Evolutionary conservation across 495 filamentous ascomycete species (phyloP).

Genomic region (Penicillium riverlandense): DNA sequence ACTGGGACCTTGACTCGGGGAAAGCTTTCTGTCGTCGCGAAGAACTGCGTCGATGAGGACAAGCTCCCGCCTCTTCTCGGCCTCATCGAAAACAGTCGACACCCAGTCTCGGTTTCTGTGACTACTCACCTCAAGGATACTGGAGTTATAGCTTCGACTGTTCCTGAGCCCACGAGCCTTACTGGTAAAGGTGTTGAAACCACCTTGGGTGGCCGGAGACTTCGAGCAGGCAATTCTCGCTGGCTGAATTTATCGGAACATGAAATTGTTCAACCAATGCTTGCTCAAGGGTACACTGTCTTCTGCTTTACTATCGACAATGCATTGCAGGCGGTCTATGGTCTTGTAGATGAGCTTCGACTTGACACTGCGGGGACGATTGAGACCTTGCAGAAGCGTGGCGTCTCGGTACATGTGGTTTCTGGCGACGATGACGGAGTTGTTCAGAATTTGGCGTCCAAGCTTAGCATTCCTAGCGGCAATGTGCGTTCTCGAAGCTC

Average conservation of each 20-base stretch:
- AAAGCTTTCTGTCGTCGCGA: conserved; percentile 41
- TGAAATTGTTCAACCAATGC: too few relatives aligned
- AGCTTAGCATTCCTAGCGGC: too few relatives aligned
- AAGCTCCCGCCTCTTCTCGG: conserved; percentile 30
- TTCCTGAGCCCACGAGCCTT: conserved; percentile 39
- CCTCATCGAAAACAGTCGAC: conserved; percentile 47
- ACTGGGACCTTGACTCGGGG: conserved; percentile 71
- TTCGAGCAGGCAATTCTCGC: conserved; percentile 56
- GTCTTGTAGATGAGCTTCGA: too few relatives aligned
- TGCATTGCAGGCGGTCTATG: too few relatives aligned
- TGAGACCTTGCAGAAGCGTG: too few relatives aligned
- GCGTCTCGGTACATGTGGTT: too few relatives aligned
- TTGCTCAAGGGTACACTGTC: conserved; percentile 46
- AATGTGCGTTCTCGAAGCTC: too few relatives aligned
- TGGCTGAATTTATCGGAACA: too few relatives aligned
- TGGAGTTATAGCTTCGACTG: conserved; percentile 18
- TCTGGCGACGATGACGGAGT: too few relatives aligned
- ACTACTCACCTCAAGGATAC: conserved; percentile 34
- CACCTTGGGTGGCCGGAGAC: conserved; percentile 14
- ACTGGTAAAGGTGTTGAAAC: conserved; percentile 46
- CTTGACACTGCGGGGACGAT: too few relatives aligned
- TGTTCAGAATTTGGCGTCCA: too few relatives aligned
- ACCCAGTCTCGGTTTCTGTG: conserved; percentile 64
- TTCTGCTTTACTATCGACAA: conserved; percentile 67
- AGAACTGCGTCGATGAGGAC: conserved; percentile 21